Base-by-base conservation (phyloP, 2,329 filamentous ascomycete species). In the Microcyclosporella mali region DNA sequence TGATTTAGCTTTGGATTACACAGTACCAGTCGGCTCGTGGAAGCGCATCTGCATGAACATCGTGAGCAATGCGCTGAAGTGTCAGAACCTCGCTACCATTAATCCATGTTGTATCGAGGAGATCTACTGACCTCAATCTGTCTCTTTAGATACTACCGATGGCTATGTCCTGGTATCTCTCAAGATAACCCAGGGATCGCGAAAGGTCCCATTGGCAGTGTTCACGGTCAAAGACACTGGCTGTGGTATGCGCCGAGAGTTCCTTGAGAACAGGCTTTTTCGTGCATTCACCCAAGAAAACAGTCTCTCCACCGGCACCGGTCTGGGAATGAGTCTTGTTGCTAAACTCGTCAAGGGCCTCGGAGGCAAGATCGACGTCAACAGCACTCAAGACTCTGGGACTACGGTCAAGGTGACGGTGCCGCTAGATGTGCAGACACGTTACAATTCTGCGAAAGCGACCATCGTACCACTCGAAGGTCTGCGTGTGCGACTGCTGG, bases 211-310 rank as follows among this genome's bases (percentile, higher is more conserved):
- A 37, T 53, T 53, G 30, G 57, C 52, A 10, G 50, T 47, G 0
- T 50, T 58, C 19, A 49, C 46, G 6, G 74, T 86, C 1, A 66
- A 68, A 0, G 83, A 87, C 51, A 82, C 81, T 0, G 83, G 83
- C 0, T 72, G 71, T 29, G 83, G 83, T 1, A 86, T 86, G 38
- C 73, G 73, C 0, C 67, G 75, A 10, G 77, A 83, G 7, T 87
- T 80, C 49, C 61, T 85, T 3, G 69, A 73, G 19, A 73, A 78
- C 12, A 70, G 74, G 10, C 62, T 85, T 0, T 86, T 81, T 57
- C 75, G 72, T 0, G 78, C 81, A 0, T 85, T 85, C 46, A 64
- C 70, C 0, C 82, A 86, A 47, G 83, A 86, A 53, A 72, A 84
- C 36, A 65, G 67, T 0, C 59, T 85, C 1, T 70, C 74, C 0